These are phyloP conservation scores for Neodidymelliopsis sp. DNA, from an alignment of 2,329 filamentous ascomycete species.

Conservation along the genomic window DNA sequence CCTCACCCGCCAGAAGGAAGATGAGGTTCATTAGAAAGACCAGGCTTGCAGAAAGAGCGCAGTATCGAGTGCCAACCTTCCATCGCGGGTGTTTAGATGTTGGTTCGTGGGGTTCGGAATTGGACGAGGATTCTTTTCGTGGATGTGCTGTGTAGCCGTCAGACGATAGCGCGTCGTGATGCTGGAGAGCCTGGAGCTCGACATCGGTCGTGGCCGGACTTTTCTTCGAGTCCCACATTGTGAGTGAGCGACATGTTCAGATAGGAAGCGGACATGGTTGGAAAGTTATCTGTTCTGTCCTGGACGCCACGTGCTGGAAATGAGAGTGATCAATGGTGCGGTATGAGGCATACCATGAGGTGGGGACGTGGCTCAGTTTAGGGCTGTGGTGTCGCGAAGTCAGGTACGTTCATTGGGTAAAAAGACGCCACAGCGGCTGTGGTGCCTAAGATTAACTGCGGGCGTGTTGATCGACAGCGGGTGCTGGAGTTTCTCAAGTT, in stretches of 20 bases:
- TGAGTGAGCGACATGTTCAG: too few relatives aligned
- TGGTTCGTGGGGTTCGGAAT: neutral
- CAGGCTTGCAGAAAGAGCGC: neutral
- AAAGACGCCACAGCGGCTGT: too few relatives aligned
- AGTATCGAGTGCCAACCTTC: neutral
- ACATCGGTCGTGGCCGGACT: neutral
- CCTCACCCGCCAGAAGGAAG: conserved; percentile 3
- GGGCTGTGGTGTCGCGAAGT: neutral
- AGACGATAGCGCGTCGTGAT: neutral
- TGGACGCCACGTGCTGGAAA: neutral
- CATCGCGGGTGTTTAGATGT: neutral
- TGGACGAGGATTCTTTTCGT: neutral
- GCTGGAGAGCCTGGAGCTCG: neutral
- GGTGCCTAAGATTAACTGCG: too few relatives aligned
- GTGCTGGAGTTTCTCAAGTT: too few relatives aligned
- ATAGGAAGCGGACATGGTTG: too few relatives aligned
- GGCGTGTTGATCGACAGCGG: too few relatives aligned
- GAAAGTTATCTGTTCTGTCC: too few relatives aligned
- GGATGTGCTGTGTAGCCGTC: neutral
- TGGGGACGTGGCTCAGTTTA: too few relatives aligned
- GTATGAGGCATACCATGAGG: neutral
- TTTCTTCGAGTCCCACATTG: neutral
- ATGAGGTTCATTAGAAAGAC: conserved; percentile 5
- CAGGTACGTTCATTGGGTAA: too few relatives aligned
- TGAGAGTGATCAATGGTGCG: neutral